Percentiles rank a stretch among this genome's conserved stretches.
Evolutionary conservation across 139 green algal species (phyloP).

Genomic region (Chlamydomonas incerta): DNA sequence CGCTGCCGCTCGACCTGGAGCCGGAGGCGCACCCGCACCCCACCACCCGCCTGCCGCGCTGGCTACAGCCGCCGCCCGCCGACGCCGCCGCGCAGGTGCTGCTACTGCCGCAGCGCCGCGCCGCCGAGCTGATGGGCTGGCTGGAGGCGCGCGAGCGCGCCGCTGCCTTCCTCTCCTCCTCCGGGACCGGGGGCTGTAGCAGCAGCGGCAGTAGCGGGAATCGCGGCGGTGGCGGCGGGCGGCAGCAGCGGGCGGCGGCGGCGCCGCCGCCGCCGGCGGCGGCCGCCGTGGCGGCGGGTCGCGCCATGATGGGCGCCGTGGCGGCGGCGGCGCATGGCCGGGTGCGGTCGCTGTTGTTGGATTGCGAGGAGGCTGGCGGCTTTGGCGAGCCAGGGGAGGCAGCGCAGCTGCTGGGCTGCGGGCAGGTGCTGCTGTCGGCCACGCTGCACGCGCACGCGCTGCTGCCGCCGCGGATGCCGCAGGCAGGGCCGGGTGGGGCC

Average conservation of each 20-base stretch:
- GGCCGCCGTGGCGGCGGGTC: conserved; percentile 4
- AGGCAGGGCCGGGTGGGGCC: neutral
- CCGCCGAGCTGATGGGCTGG: conserved; percentile 14
- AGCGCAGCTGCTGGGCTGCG: neutral
- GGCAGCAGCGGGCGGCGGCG: neutral
- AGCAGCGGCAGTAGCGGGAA: neutral
- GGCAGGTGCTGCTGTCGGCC: conserved; percentile 22
- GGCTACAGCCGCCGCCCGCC: neutral
- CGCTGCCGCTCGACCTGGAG: conserved; percentile 21
- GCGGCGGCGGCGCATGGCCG: neutral
- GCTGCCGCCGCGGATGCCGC: neutral
- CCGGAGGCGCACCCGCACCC: conserved; percentile 29
- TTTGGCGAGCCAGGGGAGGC: neutral
- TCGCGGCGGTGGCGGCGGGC: neutral
- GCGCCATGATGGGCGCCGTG: neutral
- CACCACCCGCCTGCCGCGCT: conserved; percentile 1
- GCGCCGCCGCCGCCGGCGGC: neutral
- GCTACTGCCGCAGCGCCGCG: neutral
- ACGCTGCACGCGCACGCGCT: conserved; percentile 13
- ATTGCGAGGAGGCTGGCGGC: neutral
- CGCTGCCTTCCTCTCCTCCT: neutral
- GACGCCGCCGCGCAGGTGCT: neutral
- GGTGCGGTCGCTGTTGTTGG: neutral
- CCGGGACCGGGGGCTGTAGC: neutral
- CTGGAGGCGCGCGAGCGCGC: conserved; percentile 27